Evolutionary conservation across 2,329 filamentous ascomycete genomes (phyloP), one percentile per base, ranked within the genome.

Genomic region (Chaetomiaceae sp.): DNA sequence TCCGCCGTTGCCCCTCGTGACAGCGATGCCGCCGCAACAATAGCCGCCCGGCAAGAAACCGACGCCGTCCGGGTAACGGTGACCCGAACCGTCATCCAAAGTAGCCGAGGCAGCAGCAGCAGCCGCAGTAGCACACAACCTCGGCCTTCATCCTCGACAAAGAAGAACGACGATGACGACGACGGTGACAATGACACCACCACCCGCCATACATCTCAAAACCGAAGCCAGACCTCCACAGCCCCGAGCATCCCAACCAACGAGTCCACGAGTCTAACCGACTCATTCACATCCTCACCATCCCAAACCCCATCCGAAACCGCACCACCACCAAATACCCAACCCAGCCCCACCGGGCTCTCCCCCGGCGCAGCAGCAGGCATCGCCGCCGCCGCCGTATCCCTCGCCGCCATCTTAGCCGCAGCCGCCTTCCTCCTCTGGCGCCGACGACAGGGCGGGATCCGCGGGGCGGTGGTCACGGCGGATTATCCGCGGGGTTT

Each of bases 341-440:
- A 37, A 27, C 5, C 14, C 17, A 19, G 19, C n/a, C 15, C 23
- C 31, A 17, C 46, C 27, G 44, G 50, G 15, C 46, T 62, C 34
- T 54, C 56, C 11, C 29, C 58, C 8, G 58, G 60, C 23, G 50
- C 58, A 17, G 60, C 60, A 51, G 60, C 60, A 3, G 60, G 60
- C 7, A 55, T 60, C 44, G 49, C 58, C 0, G 57, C 58, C 1
- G 60, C 51, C 31, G 56, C 55, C 2, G 58, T 60, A 4, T 45
- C 45, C 2, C 34, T 27, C 11, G 27, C 51, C 1, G 48, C 51
- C 2, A 14, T 56, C 17, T n/a, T 57, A n/a, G 51, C 46, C 17
- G 53, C 46, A 11, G 17, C 53, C n/a, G 38, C 38, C 4, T 60
- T 62, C 37, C 31, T 59, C 8, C 8, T 57, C 39, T 60, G 55